Conservation (phyloP, 306 rosid species). For the Quillaja saponaria region DNA sequence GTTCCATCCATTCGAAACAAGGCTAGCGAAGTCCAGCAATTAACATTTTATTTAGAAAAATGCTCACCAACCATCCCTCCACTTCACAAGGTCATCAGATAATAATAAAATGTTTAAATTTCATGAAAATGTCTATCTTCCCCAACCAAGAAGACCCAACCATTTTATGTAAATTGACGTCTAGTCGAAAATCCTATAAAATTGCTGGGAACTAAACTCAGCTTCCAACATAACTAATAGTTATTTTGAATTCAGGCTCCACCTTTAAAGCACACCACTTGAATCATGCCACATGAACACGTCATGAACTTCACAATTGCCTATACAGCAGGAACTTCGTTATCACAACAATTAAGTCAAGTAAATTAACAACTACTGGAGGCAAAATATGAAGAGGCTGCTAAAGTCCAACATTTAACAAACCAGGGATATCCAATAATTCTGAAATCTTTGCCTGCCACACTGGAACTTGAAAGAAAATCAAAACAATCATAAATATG, state of each 20-base stretch:
- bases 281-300: constrained; percentile 32
- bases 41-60: no score
- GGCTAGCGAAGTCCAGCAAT: no score
- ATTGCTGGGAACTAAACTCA: no score
- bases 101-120: no score
- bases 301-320: constrained; percentile 39
- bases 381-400: constrained; percentile 26
- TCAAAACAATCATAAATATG: constrained; percentile 29
- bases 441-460: constrained; percentile 60
- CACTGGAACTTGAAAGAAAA: constrained; percentile 43
- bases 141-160: no score
- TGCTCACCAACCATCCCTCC: no score
- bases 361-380: constrained; percentile 34
- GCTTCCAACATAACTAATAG: constrained; percentile 30
- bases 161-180: no score
- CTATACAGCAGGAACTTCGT: constrained; percentile 50
- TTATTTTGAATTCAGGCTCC: constrained; percentile 40
- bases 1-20: no score
- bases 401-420: constrained; percentile 22
- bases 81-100: no score
- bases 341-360: constrained; percentile 37
- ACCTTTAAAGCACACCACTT: constrained; percentile 36
- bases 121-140: constrained; percentile 38
- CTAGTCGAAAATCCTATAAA: no score
- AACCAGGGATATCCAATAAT: constrained; percentile 24